Conservation (phyloP, 345 rosid species). For the Linum usitatissimum region DNA sequence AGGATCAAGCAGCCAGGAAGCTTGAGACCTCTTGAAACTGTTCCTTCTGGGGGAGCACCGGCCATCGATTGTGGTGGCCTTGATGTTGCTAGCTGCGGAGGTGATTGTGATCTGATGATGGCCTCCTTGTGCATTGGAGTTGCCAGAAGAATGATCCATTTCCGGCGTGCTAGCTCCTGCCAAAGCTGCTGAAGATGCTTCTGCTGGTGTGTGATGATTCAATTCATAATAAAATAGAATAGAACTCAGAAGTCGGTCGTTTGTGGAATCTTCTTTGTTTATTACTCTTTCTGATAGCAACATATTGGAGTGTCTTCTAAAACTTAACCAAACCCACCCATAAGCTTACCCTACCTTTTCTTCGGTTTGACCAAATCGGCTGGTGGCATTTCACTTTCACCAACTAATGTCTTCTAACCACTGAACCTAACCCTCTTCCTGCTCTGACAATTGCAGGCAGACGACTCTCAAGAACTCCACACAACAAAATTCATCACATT, state of each 20-base stretch:
- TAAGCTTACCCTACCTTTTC: not conserved
- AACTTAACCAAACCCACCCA: not conserved
- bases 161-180: constrained; percentile 50
- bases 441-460: not conserved
- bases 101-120: constrained; percentile 80
- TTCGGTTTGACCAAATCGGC: constrained; percentile 4
- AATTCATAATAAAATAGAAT: too few relatives aligned
- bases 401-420: not conserved
- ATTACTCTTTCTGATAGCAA: not conserved
- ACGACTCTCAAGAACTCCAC: not conserved
- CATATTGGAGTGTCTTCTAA: constrained; percentile 5
- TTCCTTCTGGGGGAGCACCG: constrained; percentile 41
- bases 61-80: constrained; percentile 27
- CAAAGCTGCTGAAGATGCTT: constrained; percentile 6
- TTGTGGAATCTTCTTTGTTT: too few relatives aligned
- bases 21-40: constrained; percentile 50
- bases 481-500: too few relatives aligned
- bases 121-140: constrained; percentile 15
- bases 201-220: too few relatives aligned
- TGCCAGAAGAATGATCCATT: constrained; percentile 33
- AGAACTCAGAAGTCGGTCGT: too few relatives aligned
- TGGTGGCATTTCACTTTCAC: constrained; percentile 18
- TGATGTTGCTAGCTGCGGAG: constrained; percentile 23
- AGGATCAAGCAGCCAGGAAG: constrained; percentile 67
- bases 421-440: not conserved